phyloP scores from a whole-genome alignment of 2,329 filamentous ascomycete genomes.

The Calonectria hongkongensis region DNA sequence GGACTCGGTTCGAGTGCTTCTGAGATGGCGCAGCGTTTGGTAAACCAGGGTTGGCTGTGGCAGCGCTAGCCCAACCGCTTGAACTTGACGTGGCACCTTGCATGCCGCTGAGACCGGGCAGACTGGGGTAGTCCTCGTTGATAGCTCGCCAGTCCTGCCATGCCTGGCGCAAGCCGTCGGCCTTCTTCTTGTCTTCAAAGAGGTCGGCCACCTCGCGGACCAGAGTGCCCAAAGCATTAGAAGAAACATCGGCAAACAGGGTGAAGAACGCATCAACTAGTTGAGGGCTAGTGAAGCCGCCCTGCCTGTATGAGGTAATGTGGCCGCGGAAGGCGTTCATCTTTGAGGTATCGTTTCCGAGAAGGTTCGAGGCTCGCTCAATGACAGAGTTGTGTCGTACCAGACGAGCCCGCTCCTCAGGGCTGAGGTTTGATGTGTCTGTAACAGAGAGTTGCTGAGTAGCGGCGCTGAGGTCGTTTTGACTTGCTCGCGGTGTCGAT shows the following conservation, averaged over 20 bases:
- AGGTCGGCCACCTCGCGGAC: constrained; percentile 94
- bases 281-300: constrained; percentile 80
- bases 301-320: constrained; percentile 86
- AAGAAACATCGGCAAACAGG: constrained; percentile 85
- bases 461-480: constrained; percentile 55
- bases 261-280: constrained; percentile 92
- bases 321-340: constrained; percentile 85
- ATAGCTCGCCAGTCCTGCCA: constrained; percentile 98
- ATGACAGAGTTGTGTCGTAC: constrained; percentile 89
- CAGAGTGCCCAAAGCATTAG: constrained; percentile 88
- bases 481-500: constrained; percentile 49
- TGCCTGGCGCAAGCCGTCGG: constrained; percentile 83
- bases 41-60: constrained; percentile 72
- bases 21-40: constrained; percentile 64
- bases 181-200: constrained; percentile 88
- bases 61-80: constrained; percentile 77
- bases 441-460: constrained; percentile 72
- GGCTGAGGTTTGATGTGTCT: constrained; percentile 73
- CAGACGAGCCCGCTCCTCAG: constrained; percentile 87
- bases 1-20: constrained; percentile 72
- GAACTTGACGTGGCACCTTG: constrained; percentile 75
- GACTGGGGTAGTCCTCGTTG: constrained; percentile 94
- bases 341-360: constrained; percentile 85
- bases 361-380: constrained; percentile 87
- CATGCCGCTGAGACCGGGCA: constrained; percentile 84